Conservation (phyloP, 2,329 filamentous ascomycete species). For the Didymella exigua region DNA sequence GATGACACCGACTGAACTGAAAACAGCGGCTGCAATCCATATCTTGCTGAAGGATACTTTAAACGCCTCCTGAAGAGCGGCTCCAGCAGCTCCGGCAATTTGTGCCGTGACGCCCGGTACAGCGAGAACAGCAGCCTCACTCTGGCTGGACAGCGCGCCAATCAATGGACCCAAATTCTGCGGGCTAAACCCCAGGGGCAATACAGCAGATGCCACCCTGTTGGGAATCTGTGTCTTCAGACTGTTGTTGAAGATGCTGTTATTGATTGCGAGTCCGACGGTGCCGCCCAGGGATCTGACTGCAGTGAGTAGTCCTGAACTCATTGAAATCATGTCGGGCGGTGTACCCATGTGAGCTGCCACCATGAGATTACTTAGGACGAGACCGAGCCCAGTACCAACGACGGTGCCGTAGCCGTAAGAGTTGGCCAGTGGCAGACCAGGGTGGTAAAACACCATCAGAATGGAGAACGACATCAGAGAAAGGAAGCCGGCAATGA, state of each 20-base stretch:
- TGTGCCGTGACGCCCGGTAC: not conserved
- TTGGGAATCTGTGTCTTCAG: not conserved
- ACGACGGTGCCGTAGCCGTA: not conserved
- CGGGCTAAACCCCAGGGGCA: not conserved
- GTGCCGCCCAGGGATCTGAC: not conserved
- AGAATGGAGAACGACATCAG: not conserved
- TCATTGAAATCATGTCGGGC: not conserved
- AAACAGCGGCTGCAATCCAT: not conserved
- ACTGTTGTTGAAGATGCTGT: not conserved
- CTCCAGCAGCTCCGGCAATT: not conserved
- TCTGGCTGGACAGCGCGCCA: not conserved
- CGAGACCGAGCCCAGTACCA: not conserved
- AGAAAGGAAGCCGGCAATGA: not conserved
- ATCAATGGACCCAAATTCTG: not conserved
- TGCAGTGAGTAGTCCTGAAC: not conserved
- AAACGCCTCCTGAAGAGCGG: not conserved
- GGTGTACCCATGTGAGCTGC: not conserved
- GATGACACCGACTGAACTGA: not conserved
- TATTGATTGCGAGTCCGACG: not conserved
- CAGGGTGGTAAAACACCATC: not conserved
- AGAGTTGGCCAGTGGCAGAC: not conserved
- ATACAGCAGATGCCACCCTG: not conserved
- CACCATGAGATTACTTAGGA: not conserved
- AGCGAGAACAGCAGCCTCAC: not conserved
- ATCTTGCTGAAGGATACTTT: not conserved